These are phyloP conservation scores for Gossypium longicalyx DNA, from an alignment of 345 rosid genomes.

Conservation along the genomic window DNA sequence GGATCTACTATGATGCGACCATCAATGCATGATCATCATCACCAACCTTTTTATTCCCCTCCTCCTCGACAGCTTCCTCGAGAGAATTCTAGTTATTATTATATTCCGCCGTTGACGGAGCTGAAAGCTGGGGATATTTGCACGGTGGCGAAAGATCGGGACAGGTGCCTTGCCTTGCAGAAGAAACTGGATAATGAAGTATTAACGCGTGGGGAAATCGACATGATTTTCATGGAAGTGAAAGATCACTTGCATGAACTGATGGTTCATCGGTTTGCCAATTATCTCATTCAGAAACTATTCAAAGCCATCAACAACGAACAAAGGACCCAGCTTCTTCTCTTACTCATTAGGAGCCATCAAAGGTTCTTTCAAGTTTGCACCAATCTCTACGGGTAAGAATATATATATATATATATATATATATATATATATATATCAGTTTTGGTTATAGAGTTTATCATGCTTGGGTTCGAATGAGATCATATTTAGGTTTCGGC, in stretches of 20 bases:
- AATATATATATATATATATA: neutral
- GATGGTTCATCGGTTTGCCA: constrained; percentile 19
- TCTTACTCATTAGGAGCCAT: neutral
- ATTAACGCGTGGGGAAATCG: constrained; percentile 6
- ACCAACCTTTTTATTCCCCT: too few species aligned
- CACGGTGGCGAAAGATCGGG: constrained; percentile 16
- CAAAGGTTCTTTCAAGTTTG: constrained; percentile 20
- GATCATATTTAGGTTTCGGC: too few species aligned
- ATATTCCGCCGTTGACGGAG: neutral
- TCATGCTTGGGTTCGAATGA: too few species aligned
- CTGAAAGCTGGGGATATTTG: constrained; percentile 16
- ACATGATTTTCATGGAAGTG: constrained; percentile 27
- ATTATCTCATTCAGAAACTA: constrained; percentile 28
- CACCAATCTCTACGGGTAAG: constrained; percentile 25
- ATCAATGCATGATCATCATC: too few species aligned
- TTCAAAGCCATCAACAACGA: constrained; percentile 16
- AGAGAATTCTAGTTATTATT: too few species aligned
- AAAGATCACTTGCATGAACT: constrained; percentile 26
- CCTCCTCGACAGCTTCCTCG: too few species aligned
- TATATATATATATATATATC: neutral
- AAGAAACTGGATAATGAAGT: neutral
- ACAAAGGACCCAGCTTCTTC: constrained; percentile 20
- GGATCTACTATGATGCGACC: too few species aligned
- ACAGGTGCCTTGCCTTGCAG: constrained; percentile 10
- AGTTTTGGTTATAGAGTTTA: neutral